These are phyloP conservation scores for Schwanniomyces vanrijiae DNA, from an alignment of 805 yeast genomes.

Conservation along the genomic window DNA sequence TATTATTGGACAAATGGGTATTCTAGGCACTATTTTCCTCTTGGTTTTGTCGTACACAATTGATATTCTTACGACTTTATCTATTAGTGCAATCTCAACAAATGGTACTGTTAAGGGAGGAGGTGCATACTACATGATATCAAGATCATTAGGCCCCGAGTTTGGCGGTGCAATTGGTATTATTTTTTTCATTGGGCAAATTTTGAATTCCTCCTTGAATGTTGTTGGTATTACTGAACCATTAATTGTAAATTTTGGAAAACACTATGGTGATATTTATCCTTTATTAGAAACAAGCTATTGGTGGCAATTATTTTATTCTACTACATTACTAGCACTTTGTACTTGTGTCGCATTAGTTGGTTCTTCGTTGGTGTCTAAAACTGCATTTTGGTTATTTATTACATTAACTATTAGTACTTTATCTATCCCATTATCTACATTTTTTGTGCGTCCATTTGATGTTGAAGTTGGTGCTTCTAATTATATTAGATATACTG, in stretches of 20 bases:
- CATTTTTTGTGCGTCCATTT: conserved; percentile 59
- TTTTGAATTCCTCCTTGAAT: conserved; percentile 85
- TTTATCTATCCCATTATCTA: conserved; percentile 77
- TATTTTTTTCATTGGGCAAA: conserved; percentile 93
- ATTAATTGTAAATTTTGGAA: conserved; percentile 74
- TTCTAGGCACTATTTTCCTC: conserved; percentile 70
- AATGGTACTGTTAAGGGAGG: conserved; percentile 98
- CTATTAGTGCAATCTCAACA: conserved; percentile 94
- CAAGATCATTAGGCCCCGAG: conserved; percentile 93
- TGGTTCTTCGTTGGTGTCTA: conserved; percentile 80
- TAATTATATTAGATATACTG: conserved; percentile 56
- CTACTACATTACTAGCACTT: conserved; percentile 63
- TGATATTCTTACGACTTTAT: conserved; percentile 80
- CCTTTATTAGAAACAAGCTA: conserved; percentile 67
- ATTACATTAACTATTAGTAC: conserved; percentile 68
- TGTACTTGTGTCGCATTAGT: conserved; percentile 78
- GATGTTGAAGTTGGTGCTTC: conserved; percentile 51
- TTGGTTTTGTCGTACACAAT: conserved; percentile 74
- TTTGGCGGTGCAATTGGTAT: conserved; percentile 98
- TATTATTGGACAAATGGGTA: conserved; percentile 91
- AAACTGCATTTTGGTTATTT: conserved; percentile 76
- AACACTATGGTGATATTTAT: conserved; percentile 52
- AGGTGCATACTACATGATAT: conserved; percentile 97
- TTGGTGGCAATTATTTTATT: conserved; percentile 68
- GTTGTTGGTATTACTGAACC: conserved; percentile 97